These are phyloP conservation scores for Tetrahymena thermophila DNA, from an alignment of 73 alveolate species.

Conservation along the genomic window DNA sequence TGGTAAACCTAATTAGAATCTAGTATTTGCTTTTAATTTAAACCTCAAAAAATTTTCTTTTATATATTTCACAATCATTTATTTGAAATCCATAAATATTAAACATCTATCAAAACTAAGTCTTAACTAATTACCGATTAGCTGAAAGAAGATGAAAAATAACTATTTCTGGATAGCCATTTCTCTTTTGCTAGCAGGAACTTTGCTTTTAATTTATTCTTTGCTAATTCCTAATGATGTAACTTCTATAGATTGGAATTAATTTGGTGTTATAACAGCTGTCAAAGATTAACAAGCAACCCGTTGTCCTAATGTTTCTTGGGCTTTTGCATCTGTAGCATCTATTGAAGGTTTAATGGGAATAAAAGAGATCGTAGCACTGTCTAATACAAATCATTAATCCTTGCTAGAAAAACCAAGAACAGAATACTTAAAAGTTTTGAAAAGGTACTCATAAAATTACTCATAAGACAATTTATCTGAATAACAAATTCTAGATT, in stretches of 20 bases:
- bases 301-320: background rate
- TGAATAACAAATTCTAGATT: background rate
- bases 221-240: background rate
- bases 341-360: background rate
- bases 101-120: too few relatives aligned
- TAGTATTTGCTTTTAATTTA: too few relatives aligned
- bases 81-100: too few relatives aligned
- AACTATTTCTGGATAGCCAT: background rate
- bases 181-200: background rate
- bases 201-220: background rate
- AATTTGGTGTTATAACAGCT: background rate
- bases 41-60: too few relatives aligned
- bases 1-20: too few relatives aligned
- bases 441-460: background rate
- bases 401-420: background rate
- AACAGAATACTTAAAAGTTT: background rate
- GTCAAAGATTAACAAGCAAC: background rate
- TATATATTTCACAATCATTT: too few relatives aligned
- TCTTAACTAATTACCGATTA: too few relatives aligned
- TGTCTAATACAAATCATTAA: background rate
- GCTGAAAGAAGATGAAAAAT: background rate
- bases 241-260: background rate
- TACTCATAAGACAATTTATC: background rate
- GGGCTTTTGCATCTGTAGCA: background rate
- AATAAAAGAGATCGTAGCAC: background rate